phyloP scores from a whole-genome alignment of 208 protist species.

The Trypanosoma brucei region DNA sequence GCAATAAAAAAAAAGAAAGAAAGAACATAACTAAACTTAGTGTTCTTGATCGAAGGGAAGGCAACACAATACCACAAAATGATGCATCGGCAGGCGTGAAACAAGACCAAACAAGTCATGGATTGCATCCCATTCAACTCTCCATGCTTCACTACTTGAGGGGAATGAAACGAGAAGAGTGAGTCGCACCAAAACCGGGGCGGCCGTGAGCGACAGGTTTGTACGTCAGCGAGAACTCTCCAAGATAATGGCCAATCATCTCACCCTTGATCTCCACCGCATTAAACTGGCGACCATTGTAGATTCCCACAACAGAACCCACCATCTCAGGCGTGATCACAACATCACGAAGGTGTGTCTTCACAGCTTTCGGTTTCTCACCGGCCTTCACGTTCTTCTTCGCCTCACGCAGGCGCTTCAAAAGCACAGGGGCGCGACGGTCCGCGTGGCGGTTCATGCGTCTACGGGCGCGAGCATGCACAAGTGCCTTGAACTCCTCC shows the following conservation, averaged over 20 bases:
- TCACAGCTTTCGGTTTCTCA: constrained; percentile 98
- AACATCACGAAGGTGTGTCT: constrained; percentile 99
- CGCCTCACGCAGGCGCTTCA: constrained; percentile 97
- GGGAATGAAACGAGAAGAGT: constrained; percentile 92
- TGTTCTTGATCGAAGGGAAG: too few species aligned
- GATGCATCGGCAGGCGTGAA: neutral
- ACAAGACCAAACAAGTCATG: constrained; percentile 8
- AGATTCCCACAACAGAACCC: constrained; percentile 97
- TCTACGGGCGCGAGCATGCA: constrained; percentile 92
- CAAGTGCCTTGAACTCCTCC: constrained; percentile 92
- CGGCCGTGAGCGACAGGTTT: constrained; percentile 98
- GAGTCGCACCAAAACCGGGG: constrained; percentile 98
- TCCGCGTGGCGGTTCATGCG: constrained; percentile 92
- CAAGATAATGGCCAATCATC: constrained; percentile 99
- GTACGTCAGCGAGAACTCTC: constrained; percentile 99
- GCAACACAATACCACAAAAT: too few species aligned
- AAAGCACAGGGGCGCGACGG: constrained; percentile 89
- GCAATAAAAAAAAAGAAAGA: neutral
- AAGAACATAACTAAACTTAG: neutral
- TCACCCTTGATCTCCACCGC: constrained; percentile 99
- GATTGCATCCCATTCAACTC: neutral
- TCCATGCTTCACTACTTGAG: constrained; percentile 39
- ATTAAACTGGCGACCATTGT: constrained; percentile 99
- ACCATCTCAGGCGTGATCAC: constrained; percentile 99
- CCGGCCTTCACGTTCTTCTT: constrained; percentile 93